Percentiles rank a stretch among this genome's conserved stretches.
These are phyloP conservation scores for Calcarisporium arbuscula DNA, from an alignment of 2,329 filamentous ascomycete genomes.

Conservation along the genomic window DNA sequence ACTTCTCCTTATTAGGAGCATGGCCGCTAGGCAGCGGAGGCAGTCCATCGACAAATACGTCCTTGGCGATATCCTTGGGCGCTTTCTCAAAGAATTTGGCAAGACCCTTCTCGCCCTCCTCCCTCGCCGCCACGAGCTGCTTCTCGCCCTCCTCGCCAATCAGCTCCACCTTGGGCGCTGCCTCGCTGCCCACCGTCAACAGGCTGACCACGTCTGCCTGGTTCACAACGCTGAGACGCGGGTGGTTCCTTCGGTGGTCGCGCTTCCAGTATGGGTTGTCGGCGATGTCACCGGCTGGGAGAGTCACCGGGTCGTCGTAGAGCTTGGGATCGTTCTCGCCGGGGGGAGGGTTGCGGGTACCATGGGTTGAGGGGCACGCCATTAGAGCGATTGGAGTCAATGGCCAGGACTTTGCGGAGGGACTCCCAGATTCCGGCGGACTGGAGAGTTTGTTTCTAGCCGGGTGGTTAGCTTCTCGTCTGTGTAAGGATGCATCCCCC, in stretches of 20 bases:
- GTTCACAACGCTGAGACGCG: slow-evolving; percentile 68
- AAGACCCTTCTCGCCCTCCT: slow-evolving; percentile 69
- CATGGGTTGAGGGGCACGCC: slow-evolving; percentile 90
- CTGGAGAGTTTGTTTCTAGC: slow-evolving; percentile 91
- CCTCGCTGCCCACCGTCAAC: slow-evolving; percentile 76
- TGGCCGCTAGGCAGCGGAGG: slow-evolving; percentile 80
- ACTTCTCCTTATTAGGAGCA: slow-evolving; percentile 44
- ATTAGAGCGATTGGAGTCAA: slow-evolving; percentile 84
- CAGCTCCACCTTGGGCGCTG: slow-evolving; percentile 74
- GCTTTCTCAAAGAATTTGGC: slow-evolving; percentile 62
- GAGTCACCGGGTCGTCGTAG: slow-evolving; percentile 44
- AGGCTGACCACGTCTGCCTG: slow-evolving; percentile 84
- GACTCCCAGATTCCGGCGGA: slow-evolving; percentile 83
- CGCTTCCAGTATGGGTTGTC: slow-evolving; percentile 70
- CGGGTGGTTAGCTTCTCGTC: slow-evolving; percentile 12
- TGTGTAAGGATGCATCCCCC: background rate
- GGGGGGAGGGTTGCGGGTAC: slow-evolving; percentile 74
- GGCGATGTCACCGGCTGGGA: slow-evolving; percentile 45
- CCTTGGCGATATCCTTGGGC: slow-evolving; percentile 48
- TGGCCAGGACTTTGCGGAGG: slow-evolving; percentile 68
- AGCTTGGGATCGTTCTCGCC: slow-evolving; percentile 33
- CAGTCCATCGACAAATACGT: slow-evolving; percentile 70
- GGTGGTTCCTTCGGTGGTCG: slow-evolving; percentile 77
- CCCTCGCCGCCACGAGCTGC: slow-evolving; percentile 67
- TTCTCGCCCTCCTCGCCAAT: slow-evolving; percentile 54